These are phyloP conservation scores for Serendipita sp. DNA, from an alignment of 768 basidiomycete species.

Conservation along the genomic window DNA sequence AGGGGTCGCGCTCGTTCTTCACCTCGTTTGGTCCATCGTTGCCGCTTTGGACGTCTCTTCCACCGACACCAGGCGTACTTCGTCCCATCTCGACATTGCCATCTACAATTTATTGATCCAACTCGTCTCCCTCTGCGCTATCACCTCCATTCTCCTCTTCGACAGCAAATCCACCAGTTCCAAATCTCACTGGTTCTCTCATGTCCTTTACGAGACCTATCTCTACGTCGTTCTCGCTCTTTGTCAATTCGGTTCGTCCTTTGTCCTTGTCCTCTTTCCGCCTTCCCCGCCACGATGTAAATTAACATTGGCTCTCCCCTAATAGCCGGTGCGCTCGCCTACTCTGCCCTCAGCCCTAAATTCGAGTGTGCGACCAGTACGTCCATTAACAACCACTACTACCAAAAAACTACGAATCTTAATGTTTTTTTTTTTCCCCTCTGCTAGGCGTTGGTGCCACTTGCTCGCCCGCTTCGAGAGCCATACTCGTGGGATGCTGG, in stretches of 20 bases:
- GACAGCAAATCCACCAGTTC: not conserved
- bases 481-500: not conserved
- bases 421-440: not conserved
- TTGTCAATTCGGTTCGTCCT: not conserved
- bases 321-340: conserved; percentile 1
- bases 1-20: not conserved
- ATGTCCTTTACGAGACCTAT: not conserved
- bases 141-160: not conserved
- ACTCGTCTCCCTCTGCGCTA: not conserved
- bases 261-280: not conserved
- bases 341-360: not conserved
- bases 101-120: not conserved
- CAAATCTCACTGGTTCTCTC: not conserved
- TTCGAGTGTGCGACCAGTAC: not conserved
- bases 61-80: not conserved
- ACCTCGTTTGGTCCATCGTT: not conserved
- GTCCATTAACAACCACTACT: not conserved
- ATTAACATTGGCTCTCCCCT: not conserved
- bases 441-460: not conserved
- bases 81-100: not conserved
- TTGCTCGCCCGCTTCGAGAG: not conserved
- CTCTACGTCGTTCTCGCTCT: not conserved
- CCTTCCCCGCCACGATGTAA: not conserved
- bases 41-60: not conserved
- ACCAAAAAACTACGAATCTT: not conserved